These are phyloP conservation scores for Plantago ovata DNA, from an alignment of 257 asterid genomes.

Conservation along the genomic window DNA sequence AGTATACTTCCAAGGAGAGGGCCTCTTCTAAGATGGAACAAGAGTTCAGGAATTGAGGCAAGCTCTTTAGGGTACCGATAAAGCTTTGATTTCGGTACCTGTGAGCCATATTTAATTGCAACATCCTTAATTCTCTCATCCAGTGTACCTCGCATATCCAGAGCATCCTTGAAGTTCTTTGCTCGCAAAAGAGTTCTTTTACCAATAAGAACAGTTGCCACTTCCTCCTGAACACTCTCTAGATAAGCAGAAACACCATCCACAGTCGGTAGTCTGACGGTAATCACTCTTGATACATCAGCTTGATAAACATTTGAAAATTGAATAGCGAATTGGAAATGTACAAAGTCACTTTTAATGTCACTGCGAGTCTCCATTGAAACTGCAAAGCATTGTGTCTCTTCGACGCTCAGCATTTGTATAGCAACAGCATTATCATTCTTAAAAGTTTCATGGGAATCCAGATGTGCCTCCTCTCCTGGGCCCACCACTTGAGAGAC, in stretches of 20 bases:
- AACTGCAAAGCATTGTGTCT: slow-evolving; percentile 79
- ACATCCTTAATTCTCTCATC: slow-evolving; percentile 92
- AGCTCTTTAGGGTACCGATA: slow-evolving; percentile 84
- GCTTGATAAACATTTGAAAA: slow-evolving; percentile 79
- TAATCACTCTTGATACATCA: slow-evolving; percentile 84
- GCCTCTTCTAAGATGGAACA: slow-evolving; percentile 89
- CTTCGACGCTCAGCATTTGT: slow-evolving; percentile 85
- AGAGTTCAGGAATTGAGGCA: slow-evolving; percentile 66
- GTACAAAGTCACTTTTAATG: slow-evolving; percentile 81
- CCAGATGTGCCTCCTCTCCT: slow-evolving; percentile 81
- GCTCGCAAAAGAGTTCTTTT: slow-evolving; percentile 82
- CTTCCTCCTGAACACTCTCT: slow-evolving; percentile 88
- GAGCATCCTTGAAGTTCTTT: slow-evolving; percentile 53
- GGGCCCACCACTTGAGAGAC: slow-evolving; percentile 92
- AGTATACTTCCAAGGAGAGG: slow-evolving; percentile 86
- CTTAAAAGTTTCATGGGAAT: slow-evolving; percentile 61
- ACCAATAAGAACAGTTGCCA: slow-evolving; percentile 83
- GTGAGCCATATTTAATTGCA: slow-evolving; percentile 72
- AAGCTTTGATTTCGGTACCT: slow-evolving; percentile 76
- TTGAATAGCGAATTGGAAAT: slow-evolving; percentile 75
- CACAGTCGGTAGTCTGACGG: slow-evolving; percentile 77
- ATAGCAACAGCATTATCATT: slow-evolving; percentile 59
- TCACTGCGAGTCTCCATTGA: slow-evolving; percentile 71
- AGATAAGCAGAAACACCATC: slow-evolving; percentile 79
- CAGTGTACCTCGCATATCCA: slow-evolving; percentile 63